Conservation (phyloP, 352 stramenopile genomes). For the Globisporangium solare region DNA sequence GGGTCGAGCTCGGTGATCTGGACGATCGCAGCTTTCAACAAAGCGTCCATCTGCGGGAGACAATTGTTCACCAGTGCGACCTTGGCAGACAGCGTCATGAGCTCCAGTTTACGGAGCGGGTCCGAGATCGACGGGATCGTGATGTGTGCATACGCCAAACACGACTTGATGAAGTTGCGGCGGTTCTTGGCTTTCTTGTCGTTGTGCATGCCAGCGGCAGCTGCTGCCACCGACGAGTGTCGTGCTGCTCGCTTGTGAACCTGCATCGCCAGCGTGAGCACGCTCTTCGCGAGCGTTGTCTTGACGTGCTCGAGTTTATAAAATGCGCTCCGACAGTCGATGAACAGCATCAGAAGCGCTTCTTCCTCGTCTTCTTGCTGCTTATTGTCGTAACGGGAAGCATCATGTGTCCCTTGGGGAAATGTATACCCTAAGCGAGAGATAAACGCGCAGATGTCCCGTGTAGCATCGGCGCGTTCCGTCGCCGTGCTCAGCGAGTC, state of each 20-base stretch:
- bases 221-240: background rate
- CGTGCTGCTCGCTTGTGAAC: constrained; percentile 30
- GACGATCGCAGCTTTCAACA: constrained; percentile 78
- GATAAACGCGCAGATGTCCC: constrained; percentile 83
- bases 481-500: constrained; percentile 67
- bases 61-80: constrained; percentile 67
- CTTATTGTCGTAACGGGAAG: background rate
- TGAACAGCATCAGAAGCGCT: constrained; percentile 82
- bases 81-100: constrained; percentile 65
- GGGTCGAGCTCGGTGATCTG: constrained; percentile 66
- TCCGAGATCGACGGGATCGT: constrained; percentile 82
- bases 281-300: constrained; percentile 42
- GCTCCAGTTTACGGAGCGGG: constrained; percentile 43
- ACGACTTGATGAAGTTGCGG: constrained; percentile 85
- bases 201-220: background rate
- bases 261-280: constrained; percentile 60
- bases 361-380: constrained; percentile 68
- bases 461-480: constrained; percentile 49
- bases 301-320: constrained; percentile 85
- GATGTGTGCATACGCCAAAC: constrained; percentile 87
- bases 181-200: constrained; percentile 27
- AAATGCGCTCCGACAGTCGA: constrained; percentile 82
- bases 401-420: constrained; percentile 4
- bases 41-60: constrained; percentile 82
- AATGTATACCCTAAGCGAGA: constrained; percentile 43